These are phyloP conservation scores for Allodekkera sacchari DNA, from an alignment of 805 yeast genomes.

Conservation along the genomic window DNA sequence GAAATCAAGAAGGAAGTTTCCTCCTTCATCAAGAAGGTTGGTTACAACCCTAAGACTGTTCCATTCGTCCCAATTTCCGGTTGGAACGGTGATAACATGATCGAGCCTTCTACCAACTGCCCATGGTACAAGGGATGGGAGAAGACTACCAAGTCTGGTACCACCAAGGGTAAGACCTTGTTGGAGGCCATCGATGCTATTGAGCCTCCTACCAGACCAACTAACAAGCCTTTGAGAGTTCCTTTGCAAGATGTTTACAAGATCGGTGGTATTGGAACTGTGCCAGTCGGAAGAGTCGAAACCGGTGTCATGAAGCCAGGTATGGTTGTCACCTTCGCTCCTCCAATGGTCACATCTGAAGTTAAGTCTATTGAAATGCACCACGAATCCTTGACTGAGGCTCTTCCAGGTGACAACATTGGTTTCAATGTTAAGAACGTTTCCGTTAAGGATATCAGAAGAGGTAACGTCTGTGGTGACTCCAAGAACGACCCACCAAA, in stretches of 20 bases:
- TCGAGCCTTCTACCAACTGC: constrained; percentile 71
- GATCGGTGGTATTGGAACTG: constrained; percentile 86
- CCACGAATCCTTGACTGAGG: constrained; percentile 71
- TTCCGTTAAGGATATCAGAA: constrained; percentile 80
- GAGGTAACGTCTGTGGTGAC: constrained; percentile 92
- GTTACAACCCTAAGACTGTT: constrained; percentile 71
- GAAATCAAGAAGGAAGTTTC: constrained; percentile 69
- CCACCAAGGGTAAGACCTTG: constrained; percentile 66
- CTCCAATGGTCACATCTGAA: constrained; percentile 84
- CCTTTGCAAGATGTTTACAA: constrained; percentile 86
- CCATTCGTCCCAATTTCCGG: constrained; percentile 87
- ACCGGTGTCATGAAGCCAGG: constrained; percentile 87
- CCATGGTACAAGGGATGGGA: constrained; percentile 84
- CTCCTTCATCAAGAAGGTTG: constrained; percentile 75
- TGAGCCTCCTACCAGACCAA: constrained; percentile 72
- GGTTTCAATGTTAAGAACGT: constrained; percentile 89
- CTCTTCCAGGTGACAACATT: constrained; percentile 87
- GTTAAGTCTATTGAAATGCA: constrained; percentile 87
- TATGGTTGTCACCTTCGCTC: constrained; percentile 60
- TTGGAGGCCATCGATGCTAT: constrained; percentile 77
- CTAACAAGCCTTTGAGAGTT: constrained; percentile 78
- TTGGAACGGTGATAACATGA: constrained; percentile 89
- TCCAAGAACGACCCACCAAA: constrained; percentile 82
- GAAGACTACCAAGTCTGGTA: constrained; percentile 70
- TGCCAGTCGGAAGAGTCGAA: constrained; percentile 89